These are phyloP conservation scores for Thielaviopsis musarum DNA, from an alignment of 2,329 filamentous ascomycete species.

Conservation along the genomic window DNA sequence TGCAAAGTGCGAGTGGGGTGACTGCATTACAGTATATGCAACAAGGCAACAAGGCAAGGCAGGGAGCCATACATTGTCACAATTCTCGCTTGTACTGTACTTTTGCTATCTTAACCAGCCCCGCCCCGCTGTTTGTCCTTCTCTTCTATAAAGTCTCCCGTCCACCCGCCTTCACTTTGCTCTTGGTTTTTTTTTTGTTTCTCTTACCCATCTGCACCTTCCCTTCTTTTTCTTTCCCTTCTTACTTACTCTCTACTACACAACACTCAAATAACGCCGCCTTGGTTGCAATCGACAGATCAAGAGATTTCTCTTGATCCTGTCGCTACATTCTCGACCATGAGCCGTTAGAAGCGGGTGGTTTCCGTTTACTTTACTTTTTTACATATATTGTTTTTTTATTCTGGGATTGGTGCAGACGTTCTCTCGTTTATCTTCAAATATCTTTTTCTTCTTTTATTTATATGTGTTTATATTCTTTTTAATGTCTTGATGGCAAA, in stretches of 20 bases:
- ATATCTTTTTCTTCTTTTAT: neutral
- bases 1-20: too few species aligned
- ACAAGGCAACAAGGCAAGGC: neutral
- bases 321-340: neutral
- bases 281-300: too few species aligned
- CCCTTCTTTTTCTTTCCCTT: neutral
- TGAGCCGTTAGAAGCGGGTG: neutral
- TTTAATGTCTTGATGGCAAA: neutral
- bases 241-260: too few species aligned
- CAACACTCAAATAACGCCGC: too few species aligned
- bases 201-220: conserved; percentile 9
- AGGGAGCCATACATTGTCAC: neutral
- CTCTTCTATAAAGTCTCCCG: conserved; percentile 12
- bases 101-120: too few species aligned
- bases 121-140: neutral
- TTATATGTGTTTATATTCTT: neutral
- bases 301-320: too few species aligned
- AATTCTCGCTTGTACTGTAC: neutral
- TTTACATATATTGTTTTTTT: neutral
- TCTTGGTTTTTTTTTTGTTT: neutral
- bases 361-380: neutral
- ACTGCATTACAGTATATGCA: too few species aligned
- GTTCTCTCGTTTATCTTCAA: conserved; percentile 11
- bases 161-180: neutral
- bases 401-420: conserved; percentile 6